These are phyloP conservation scores for Pseudogymnoascus sp. DNA, from an alignment of 2,329 filamentous ascomycete species.

Conservation along the genomic window DNA sequence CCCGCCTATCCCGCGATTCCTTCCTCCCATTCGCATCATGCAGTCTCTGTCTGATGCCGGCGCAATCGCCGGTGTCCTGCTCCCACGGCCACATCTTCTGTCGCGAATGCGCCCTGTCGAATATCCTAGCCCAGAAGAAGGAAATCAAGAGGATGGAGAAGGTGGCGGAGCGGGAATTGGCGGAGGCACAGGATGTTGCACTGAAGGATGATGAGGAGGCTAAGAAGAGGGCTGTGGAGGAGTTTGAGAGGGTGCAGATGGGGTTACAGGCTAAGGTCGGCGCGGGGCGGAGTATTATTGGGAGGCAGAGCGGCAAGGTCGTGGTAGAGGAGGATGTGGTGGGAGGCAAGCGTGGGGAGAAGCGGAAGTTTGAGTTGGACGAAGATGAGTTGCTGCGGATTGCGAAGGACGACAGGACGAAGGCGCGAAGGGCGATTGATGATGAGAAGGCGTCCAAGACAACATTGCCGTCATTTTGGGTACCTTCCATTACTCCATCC, in stretches of 20 bases:
- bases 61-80: slow-evolving; percentile 77
- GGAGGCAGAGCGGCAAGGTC: slow-evolving; percentile 35
- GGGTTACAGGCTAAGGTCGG: slow-evolving; percentile 41
- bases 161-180: slow-evolving; percentile 49
- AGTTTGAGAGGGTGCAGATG: slow-evolving; percentile 80
- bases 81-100: slow-evolving; percentile 85
- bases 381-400: slow-evolving; percentile 66
- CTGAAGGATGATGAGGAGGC: slow-evolving; percentile 60
- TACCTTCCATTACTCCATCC: slow-evolving; percentile 70
- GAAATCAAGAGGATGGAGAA: slow-evolving; percentile 79
- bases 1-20: slow-evolving; percentile 80
- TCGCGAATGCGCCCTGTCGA: slow-evolving; percentile 82
- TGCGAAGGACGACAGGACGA: slow-evolving; percentile 58
- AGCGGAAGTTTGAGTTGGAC: slow-evolving; percentile 76
- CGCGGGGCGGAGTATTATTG: slow-evolving; percentile 30
- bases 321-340: slow-evolving; percentile 31
- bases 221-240: slow-evolving; percentile 58
- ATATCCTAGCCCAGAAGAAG: slow-evolving; percentile 83
- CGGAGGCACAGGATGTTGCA: slow-evolving; percentile 53
- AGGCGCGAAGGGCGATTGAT: slow-evolving; percentile 61
- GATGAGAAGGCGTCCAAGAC: slow-evolving; percentile 63
- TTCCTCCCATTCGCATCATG: slow-evolving; percentile 89
- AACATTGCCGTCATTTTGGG: slow-evolving; percentile 82
- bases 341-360: slow-evolving; percentile 34
- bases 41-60: slow-evolving; percentile 73